Evolutionary conservation across 1,284 basidiomycete genomes (phyloP).

Genomic region (Ustilago nuda): DNA sequence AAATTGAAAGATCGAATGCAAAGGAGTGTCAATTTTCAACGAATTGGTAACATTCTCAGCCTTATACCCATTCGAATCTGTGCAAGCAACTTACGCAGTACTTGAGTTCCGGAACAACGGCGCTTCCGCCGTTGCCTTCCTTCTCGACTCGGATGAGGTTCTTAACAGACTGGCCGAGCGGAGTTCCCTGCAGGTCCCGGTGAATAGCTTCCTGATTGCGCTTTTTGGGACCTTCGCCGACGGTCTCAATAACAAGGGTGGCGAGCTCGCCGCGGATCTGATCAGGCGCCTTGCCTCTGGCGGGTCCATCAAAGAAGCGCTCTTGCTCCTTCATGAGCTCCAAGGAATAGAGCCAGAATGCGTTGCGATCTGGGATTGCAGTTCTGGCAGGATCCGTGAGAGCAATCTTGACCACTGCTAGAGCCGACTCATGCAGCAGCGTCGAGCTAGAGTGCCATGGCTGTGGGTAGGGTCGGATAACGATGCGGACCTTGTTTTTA

Average conservation of each 20-base stretch:
- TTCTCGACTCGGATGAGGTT: constrained; percentile 77
- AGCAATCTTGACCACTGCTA: constrained; percentile 77
- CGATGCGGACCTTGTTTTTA: constrained; percentile 80
- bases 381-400: constrained; percentile 22
- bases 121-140: constrained; percentile 79
- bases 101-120: constrained; percentile 84
- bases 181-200: constrained; percentile 71
- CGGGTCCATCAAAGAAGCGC: constrained; percentile 82
- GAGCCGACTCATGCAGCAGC: constrained; percentile 81
- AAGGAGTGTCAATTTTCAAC: constrained; percentile 67
- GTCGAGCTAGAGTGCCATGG: constrained; percentile 75
- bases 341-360: constrained; percentile 64
- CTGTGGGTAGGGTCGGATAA: constrained; percentile 83
- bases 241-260: constrained; percentile 72
- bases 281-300: constrained; percentile 77
- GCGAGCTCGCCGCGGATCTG: constrained; percentile 83
- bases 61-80: neutral
- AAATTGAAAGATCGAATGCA: neutral
- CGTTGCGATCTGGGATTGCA: constrained; percentile 35
- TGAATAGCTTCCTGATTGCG: constrained; percentile 64
- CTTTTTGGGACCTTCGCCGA: constrained; percentile 70
- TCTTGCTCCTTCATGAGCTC: constrained; percentile 82
- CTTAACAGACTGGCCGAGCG: constrained; percentile 71
- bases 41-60: neutral
- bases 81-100: constrained; percentile 73